A percentile compares a stretch with the other conserved stretches of the same genome.
Conservation (phyloP, 257 asterid genomes). For the Paulownia fortunei region DNA sequence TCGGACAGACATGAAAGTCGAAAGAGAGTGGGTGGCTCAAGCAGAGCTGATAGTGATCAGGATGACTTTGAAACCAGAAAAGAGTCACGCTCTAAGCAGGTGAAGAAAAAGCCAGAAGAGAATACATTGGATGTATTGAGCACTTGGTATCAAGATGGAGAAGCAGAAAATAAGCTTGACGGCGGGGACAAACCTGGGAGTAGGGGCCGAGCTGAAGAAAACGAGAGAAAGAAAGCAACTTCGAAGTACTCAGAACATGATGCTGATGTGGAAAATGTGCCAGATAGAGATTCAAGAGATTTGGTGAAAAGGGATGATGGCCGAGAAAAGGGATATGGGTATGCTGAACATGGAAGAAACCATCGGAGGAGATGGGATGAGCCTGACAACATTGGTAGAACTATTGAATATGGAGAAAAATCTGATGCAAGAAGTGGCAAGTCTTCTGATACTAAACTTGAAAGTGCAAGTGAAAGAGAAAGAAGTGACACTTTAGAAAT, state of each 20-base stretch:
- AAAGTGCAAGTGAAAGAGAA: slow-evolving; percentile 53
- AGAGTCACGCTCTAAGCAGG: slow-evolving; percentile 65
- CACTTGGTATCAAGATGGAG: slow-evolving; percentile 91
- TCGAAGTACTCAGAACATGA: slow-evolving; percentile 57
- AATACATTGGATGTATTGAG: slow-evolving; percentile 77
- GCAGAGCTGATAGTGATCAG: slow-evolving; percentile 71
- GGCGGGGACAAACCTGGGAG: slow-evolving; percentile 58
- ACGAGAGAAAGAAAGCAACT: slow-evolving; percentile 54
- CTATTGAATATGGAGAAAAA: slow-evolving; percentile 48
- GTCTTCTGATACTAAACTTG: slow-evolving; percentile 50
- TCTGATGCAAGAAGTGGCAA: slow-evolving; percentile 55
- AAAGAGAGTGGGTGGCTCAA: slow-evolving; percentile 64
- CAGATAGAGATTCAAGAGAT: slow-evolving; percentile 54
- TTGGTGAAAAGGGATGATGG: slow-evolving; percentile 60
- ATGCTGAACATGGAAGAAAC: slow-evolving; percentile 59
- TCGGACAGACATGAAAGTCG: slow-evolving; percentile 74
- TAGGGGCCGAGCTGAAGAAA: slow-evolving; percentile 64
- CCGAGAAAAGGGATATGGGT: slow-evolving; percentile 62
- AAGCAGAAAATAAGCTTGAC: slow-evolving; percentile 65
- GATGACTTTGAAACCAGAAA: slow-evolving; percentile 71
- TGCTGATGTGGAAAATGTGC: slow-evolving; percentile 52
- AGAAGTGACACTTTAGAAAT: slow-evolving; percentile 45
- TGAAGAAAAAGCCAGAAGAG: slow-evolving; percentile 72
- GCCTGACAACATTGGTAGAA: slow-evolving; percentile 43
- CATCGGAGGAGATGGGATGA: slow-evolving; percentile 88